Evolutionary conservation across 495 filamentous ascomycete species (phyloP).

Genomic region (Neurospora sp.): DNA sequence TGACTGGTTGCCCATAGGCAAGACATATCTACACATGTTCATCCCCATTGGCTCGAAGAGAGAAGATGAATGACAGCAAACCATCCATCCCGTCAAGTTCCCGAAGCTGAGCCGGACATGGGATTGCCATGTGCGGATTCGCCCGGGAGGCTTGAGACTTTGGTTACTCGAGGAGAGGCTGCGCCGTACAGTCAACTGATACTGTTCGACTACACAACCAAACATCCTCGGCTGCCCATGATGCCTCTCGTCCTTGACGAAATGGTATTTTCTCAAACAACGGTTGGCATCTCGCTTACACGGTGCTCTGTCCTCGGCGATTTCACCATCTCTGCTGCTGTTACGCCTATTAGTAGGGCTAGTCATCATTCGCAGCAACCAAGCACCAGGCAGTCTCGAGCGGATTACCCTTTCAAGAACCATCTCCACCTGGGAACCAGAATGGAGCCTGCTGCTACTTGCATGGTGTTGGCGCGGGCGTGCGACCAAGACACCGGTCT

Average conservation of each 20-base stretch:
- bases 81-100: not conserved
- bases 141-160: not conserved
- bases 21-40: not conserved
- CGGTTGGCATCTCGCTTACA: not conserved
- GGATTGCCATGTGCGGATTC: not conserved
- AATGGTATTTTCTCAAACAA: not conserved
- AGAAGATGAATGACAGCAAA: not conserved
- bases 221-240: not conserved
- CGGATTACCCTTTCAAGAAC: not conserved
- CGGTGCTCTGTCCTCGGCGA: not conserved
- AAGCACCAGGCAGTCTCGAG: not conserved
- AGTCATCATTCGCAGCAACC: not conserved
- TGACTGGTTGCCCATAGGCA: not conserved
- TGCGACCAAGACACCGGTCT: not conserved
- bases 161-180: not conserved
- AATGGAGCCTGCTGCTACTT: constrained; percentile 1
- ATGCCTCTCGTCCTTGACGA: not conserved
- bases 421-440: not conserved
- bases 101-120: not conserved
- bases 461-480: not conserved
- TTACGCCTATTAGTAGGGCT: not conserved
- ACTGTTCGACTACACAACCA: not conserved
- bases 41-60: not conserved
- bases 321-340: not conserved
- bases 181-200: not conserved